Evolutionary conservation across 768 basidiomycete genomes (phyloP).

Genomic region (Paxillus ammoniavirescens): DNA sequence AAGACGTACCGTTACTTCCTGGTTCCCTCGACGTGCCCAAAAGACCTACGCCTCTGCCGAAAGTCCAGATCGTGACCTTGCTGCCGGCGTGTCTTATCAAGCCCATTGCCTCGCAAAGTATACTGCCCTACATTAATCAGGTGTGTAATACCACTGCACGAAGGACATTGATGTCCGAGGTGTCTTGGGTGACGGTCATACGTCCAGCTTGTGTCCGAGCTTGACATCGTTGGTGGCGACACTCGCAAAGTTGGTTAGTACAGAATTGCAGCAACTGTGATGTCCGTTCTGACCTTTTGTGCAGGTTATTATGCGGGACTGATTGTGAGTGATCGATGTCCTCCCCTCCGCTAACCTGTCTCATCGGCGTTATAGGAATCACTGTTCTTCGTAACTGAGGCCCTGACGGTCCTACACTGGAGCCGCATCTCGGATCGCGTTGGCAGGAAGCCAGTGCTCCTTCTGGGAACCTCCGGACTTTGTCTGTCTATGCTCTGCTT

Average conservation of each 20-base stretch:
- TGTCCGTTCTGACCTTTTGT: not conserved
- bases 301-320: conserved; percentile 74
- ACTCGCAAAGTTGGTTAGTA: conserved; percentile 39
- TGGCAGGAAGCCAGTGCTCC: conserved; percentile 72
- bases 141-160: not conserved
- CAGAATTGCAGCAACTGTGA: conserved; percentile 18
- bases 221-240: conserved; percentile 26
- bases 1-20: too few relatives aligned
- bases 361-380: too few relatives aligned
- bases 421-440: conserved; percentile 66
- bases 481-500: conserved; percentile 69
- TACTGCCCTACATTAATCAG: conserved; percentile 50
- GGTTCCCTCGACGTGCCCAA: too few relatives aligned
- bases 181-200: not conserved
- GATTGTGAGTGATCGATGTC: conserved; percentile 43
- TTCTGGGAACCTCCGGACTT: conserved; percentile 60
- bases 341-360: not conserved
- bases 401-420: conserved; percentile 70
- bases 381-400: conserved; percentile 73
- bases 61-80: conserved; percentile 36
- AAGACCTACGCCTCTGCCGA: conserved; percentile 34
- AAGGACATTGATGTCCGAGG: not conserved
- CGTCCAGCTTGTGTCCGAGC: conserved; percentile 27
- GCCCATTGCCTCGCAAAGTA: conserved; percentile 39
- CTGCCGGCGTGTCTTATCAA: conserved; percentile 33